Conservation (phyloP, 805 yeast species). For the Starmerella floris region DNA sequence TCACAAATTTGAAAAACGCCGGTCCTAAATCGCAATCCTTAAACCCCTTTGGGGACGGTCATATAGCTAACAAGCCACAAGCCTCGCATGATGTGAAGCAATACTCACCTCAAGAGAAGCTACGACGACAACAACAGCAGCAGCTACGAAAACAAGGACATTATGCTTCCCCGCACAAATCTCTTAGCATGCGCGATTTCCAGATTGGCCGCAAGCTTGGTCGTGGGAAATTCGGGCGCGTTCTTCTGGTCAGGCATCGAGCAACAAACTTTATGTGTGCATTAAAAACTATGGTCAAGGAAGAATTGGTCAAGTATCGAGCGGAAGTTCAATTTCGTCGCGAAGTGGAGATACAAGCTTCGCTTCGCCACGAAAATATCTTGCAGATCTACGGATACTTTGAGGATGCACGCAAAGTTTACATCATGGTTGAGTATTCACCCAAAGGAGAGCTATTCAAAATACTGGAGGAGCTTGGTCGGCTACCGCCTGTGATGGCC, state of each 20-base stretch:
- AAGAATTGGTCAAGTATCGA: constrained; percentile 58
- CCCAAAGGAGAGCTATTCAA: constrained; percentile 78
- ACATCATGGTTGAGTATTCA: constrained; percentile 71
- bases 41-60: too few relatives aligned
- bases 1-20: background rate
- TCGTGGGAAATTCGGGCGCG: constrained; percentile 86
- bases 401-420: constrained; percentile 66
- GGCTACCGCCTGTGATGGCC: constrained; percentile 62
- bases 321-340: constrained; percentile 77
- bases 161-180: too few relatives aligned
- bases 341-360: constrained; percentile 82
- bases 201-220: constrained; percentile 82
- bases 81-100: too few relatives aligned
- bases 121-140: too few relatives aligned
- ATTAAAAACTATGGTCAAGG: constrained; percentile 77
- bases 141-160: too few relatives aligned
- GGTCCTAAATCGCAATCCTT: too few relatives aligned
- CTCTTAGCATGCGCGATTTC: constrained; percentile 47
- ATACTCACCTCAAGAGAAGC: too few relatives aligned
- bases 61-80: too few relatives aligned
- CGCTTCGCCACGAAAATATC: constrained; percentile 60
- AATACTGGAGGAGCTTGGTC: constrained; percentile 40
- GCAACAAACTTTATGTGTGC: constrained; percentile 73
- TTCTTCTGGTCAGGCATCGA: constrained; percentile 74
- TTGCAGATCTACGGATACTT: constrained; percentile 76